These are phyloP conservation scores for Amanita jacksonii DNA, from an alignment of 768 basidiomycete genomes.

Conservation along the genomic window DNA sequence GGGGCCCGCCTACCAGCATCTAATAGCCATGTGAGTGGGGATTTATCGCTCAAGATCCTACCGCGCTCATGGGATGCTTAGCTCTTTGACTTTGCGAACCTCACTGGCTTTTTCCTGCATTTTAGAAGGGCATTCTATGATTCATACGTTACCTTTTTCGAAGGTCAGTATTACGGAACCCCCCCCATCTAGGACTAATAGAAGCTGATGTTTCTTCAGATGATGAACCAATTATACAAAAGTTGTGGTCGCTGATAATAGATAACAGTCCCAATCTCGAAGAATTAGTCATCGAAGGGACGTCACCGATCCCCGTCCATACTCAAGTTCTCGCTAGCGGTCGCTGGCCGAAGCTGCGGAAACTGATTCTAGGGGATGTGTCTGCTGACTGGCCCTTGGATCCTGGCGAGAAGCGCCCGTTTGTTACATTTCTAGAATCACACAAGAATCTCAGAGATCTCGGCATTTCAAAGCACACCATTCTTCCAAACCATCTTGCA, in stretches of 20 bases:
- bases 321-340: slow-evolving; percentile 46
- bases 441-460: slow-evolving; percentile 45
- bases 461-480: slow-evolving; percentile 42
- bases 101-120: slow-evolving; percentile 51
- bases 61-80: slow-evolving; percentile 23
- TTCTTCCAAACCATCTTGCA: slow-evolving; percentile 44
- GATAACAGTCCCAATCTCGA: slow-evolving; percentile 55
- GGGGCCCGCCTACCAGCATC: slow-evolving; percentile 48
- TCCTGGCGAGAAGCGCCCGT: slow-evolving; percentile 41
- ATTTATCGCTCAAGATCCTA: too few relatives aligned
- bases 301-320: slow-evolving; percentile 44
- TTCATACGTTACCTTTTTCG: slow-evolving; percentile 42
- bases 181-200: not conserved
- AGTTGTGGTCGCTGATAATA: slow-evolving; percentile 67
- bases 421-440: slow-evolving; percentile 58
- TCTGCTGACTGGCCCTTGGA: slow-evolving; percentile 42
- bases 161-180: slow-evolving; percentile 30
- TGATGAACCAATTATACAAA: slow-evolving; percentile 38
- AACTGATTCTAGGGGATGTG: slow-evolving; percentile 56
- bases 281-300: slow-evolving; percentile 49
- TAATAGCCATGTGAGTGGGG: slow-evolving; percentile 54
- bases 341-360: slow-evolving; percentile 57
- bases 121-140: slow-evolving; percentile 59
- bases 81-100: slow-evolving; percentile 61
- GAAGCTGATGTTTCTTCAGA: slow-evolving; percentile 22